Conservation (phyloP, 2,329 filamentous ascomycete genomes). For the Cadophora luteo-olivacea region DNA sequence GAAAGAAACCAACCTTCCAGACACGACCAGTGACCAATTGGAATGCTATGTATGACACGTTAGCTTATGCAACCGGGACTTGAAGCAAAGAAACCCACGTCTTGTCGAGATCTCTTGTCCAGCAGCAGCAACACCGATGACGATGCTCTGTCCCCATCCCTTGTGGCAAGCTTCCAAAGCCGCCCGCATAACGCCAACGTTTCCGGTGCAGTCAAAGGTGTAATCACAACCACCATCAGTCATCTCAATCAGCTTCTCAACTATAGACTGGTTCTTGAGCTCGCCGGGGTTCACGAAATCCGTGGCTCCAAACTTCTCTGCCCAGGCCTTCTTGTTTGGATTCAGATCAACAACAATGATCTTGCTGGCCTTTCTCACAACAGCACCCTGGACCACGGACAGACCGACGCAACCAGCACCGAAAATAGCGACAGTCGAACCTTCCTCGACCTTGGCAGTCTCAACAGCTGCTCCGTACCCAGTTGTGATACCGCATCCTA, state of each 20-base stretch:
- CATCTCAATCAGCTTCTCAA: slow-evolving; percentile 94
- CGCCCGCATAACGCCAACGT: slow-evolving; percentile 93
- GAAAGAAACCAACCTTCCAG: slow-evolving; percentile 66
- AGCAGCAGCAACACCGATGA: slow-evolving; percentile 96
- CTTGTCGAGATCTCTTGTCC: slow-evolving; percentile 94
- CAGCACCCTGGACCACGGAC: slow-evolving; percentile 92
- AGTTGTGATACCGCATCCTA: slow-evolving; percentile 98
- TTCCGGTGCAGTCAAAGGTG: slow-evolving; percentile 99
- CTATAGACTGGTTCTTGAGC: slow-evolving; percentile 78
- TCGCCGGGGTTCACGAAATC: slow-evolving; percentile 95
- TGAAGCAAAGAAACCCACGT: slow-evolving; percentile 67
- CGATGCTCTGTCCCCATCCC: slow-evolving; percentile 97
- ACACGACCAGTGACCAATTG: slow-evolving; percentile 97
- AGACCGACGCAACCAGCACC: slow-evolving; percentile 96
- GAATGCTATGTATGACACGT: slow-evolving; percentile 73
- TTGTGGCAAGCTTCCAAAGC: slow-evolving; percentile 99
- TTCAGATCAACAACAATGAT: slow-evolving; percentile 80
- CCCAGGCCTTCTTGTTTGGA: slow-evolving; percentile 88
- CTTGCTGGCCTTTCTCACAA: slow-evolving; percentile 56
- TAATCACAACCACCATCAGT: slow-evolving; percentile 98
- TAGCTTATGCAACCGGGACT: slow-evolving; percentile 18
- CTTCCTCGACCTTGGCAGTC: slow-evolving; percentile 90
- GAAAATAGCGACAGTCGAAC: slow-evolving; percentile 89
- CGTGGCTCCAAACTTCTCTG: slow-evolving; percentile 92
- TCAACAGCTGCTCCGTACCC: slow-evolving; percentile 96